Evolutionary conservation across 2,329 filamentous ascomycete genomes (phyloP).

Genomic region (Trichophyton verrucosum): DNA sequence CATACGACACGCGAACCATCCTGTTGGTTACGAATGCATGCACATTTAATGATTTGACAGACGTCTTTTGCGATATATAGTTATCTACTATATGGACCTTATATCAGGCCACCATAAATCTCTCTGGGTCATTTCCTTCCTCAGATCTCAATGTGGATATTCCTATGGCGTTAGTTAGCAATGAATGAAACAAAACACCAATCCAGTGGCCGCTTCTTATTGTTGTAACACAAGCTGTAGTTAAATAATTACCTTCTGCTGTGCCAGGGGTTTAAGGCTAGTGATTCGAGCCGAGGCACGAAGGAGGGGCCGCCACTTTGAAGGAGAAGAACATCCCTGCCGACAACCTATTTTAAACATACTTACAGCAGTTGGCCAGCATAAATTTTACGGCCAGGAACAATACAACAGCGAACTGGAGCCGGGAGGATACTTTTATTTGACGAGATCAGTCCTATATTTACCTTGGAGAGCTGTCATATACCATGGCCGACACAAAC

Average conservation of each 20-base stretch:
- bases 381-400: neutral
- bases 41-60: constrained; percentile 1
- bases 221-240: too few species aligned
- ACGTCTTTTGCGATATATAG: constrained; percentile 1
- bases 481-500: neutral
- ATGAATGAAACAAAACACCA: neutral
- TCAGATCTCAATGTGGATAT: neutral
- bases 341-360: neutral
- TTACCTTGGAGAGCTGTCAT: neutral
- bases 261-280: neutral
- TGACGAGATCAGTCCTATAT: neutral
- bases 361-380: neutral
- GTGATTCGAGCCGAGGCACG: neutral
- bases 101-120: neutral
- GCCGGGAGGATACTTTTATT: neutral
- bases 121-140: neutral
- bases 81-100: neutral
- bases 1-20: neutral
- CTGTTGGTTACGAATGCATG: constrained; percentile 3
- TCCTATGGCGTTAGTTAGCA: neutral
- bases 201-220: too few species aligned
- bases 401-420: neutral
- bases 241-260: too few species aligned
- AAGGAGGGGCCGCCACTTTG: constrained; percentile 2
- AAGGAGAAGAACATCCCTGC: neutral